Conservation (phyloP, 2,329 filamentous ascomycete genomes). For the Catunica adiposa region DNA sequence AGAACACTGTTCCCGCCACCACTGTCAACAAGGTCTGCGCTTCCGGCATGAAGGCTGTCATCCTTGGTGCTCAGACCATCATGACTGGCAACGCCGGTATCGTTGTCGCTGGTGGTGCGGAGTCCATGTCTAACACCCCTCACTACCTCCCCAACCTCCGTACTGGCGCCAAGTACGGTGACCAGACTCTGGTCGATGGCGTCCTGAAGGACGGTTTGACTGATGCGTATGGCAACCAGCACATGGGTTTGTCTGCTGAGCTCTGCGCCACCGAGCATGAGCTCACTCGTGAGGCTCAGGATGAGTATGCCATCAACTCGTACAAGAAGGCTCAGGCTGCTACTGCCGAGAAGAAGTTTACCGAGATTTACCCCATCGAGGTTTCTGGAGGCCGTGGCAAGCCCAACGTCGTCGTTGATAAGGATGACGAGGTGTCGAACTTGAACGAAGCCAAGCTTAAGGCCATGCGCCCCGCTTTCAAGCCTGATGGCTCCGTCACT, state of each 20-base stretch:
- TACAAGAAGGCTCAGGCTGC: constrained; percentile 90
- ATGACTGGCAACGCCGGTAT: constrained; percentile 88
- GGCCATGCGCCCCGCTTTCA: constrained; percentile 69
- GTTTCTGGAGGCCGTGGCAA: constrained; percentile 81
- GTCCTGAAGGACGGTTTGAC: constrained; percentile 88
- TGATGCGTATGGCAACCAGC: constrained; percentile 87
- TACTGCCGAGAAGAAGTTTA: constrained; percentile 65
- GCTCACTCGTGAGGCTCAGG: constrained; percentile 71
- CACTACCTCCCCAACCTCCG: constrained; percentile 87
- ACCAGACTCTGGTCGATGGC: constrained; percentile 76
- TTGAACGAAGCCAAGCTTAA: constrained; percentile 71
- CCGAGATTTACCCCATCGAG: constrained; percentile 80
- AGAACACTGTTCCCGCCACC: constrained; percentile 64
- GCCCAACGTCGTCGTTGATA: constrained; percentile 61
- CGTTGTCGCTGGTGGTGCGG: constrained; percentile 83
- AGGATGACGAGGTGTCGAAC: constrained; percentile 94
- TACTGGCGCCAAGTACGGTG: constrained; percentile 81
- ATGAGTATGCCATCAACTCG: constrained; percentile 86
- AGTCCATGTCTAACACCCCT: constrained; percentile 96
- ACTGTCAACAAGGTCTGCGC: constrained; percentile 99
- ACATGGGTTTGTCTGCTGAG: constrained; percentile 90
- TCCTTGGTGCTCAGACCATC: constrained; percentile 90
- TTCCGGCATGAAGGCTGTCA: constrained; percentile 83
- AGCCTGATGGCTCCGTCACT: constrained; percentile 75
- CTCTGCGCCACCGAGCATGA: constrained; percentile 75